A percentile compares a stretch with the other conserved stretches of the same genome.
Evolutionary conservation across 768 basidiomycete species (phyloP).

Genomic region (Mrakia blollopis): DNA sequence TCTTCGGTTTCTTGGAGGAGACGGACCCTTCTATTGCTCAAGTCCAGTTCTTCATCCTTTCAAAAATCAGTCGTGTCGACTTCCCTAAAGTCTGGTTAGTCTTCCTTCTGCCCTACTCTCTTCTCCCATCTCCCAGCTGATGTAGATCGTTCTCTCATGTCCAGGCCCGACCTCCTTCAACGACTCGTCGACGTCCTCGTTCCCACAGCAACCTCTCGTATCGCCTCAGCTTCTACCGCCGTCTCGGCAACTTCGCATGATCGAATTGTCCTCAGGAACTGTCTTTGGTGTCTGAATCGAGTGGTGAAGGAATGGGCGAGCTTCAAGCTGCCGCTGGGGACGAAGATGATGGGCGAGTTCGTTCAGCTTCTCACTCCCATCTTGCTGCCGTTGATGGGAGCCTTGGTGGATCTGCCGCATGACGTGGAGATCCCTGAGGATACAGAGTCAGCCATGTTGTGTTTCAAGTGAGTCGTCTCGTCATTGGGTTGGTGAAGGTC

Average conservation of each 20-base stretch:
- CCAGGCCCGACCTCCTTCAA: constrained; percentile 25
- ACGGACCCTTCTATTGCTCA: constrained; percentile 9
- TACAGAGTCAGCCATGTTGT: constrained; percentile 9
- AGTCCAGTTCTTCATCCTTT: constrained; percentile 26
- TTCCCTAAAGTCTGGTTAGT: constrained; percentile 23
- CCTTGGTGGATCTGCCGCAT: constrained; percentile 5
- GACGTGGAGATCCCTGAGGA: constrained; percentile 12
- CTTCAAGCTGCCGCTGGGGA: constrained; percentile 26
- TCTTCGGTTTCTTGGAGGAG: constrained; percentile 14
- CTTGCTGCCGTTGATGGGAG: constrained; percentile 6
- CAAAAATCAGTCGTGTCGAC: constrained; percentile 18
- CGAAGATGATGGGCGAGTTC: constrained; percentile 17
- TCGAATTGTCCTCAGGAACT: constrained; percentile 8
- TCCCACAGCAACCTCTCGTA: constrained; percentile 6
- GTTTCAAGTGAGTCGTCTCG: constrained; percentile 18
- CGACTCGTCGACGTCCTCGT: constrained; percentile 14
- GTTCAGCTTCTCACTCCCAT: neutral
- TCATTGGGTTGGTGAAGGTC: too few relatives aligned
- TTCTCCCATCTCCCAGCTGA: neutral
- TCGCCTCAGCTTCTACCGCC: neutral
- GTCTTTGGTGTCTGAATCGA: constrained; percentile 12
- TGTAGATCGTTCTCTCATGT: neutral
- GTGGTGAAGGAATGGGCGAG: constrained; percentile 29
- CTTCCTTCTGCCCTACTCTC: neutral
- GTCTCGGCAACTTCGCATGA: neutral